These are phyloP conservation scores for Aspergillus sparsus DNA, from an alignment of 495 filamentous ascomycete genomes.

Conservation along the genomic window DNA sequence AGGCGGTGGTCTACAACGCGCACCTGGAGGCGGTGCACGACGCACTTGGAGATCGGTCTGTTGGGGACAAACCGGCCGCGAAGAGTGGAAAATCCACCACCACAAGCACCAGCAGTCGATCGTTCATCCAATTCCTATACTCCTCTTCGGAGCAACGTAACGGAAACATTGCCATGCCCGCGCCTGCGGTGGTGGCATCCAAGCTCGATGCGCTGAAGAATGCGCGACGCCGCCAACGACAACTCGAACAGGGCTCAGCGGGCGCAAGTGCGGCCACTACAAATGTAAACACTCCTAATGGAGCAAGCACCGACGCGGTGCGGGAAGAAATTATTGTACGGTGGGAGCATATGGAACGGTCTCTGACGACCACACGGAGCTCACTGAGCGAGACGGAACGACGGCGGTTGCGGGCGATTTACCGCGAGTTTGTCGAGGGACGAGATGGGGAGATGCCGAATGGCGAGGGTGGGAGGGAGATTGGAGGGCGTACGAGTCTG, in stretches of 20 bases:
- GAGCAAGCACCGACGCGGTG: constrained; percentile 35
- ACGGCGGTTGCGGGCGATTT: constrained; percentile 72
- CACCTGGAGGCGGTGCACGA: constrained; percentile 97
- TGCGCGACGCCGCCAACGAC: constrained; percentile 60
- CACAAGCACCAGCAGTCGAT: constrained; percentile 40
- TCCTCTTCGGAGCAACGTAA: constrained; percentile 58
- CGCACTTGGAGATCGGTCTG: constrained; percentile 68
- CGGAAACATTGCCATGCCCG: constrained; percentile 50
- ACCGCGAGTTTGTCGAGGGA: constrained; percentile 86
- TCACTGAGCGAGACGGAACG: constrained; percentile 79
- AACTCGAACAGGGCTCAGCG: constrained; percentile 48
- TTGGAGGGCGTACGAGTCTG: constrained; percentile 88
- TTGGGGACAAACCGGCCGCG: constrained; percentile 37
- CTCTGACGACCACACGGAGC: constrained; percentile 74
- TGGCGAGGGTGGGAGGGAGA: constrained; percentile 84
- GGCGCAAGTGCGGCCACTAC: constrained; percentile 23
- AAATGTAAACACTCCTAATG: constrained; percentile 27
- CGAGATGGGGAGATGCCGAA: constrained; percentile 92
- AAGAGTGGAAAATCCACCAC: constrained; percentile 32
- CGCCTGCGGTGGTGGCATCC: constrained; percentile 67
- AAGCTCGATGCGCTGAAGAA: constrained; percentile 75
- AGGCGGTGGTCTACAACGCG: constrained; percentile 93
- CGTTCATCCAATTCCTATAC: constrained; percentile 82
- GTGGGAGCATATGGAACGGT: constrained; percentile 82
- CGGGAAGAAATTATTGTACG: constrained; percentile 75